Evolutionary conservation across 352 stramenopile genomes (phyloP), one percentile per base, ranked within the genome.

Genomic region (Pseudoperonospora humuli): DNA sequence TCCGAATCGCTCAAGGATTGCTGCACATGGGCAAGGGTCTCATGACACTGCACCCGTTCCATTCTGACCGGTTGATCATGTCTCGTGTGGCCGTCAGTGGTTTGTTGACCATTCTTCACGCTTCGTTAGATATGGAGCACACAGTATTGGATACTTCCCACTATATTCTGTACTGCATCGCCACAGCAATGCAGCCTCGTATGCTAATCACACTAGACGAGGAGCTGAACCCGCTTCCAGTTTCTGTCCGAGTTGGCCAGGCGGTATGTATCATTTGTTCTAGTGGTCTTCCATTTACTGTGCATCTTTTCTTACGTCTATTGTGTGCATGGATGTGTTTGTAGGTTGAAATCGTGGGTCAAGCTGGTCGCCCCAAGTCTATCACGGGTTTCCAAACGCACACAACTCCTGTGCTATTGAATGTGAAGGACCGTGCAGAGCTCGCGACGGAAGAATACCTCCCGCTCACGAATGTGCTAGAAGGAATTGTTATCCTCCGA

Each of bases 341-440:
- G 7, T 37, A 92, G 81, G 77, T 99, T 27, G 97, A 99, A 56
- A 99, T 97, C 40, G 97, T 99, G 25, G 97, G 96, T 5, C 96
- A 99, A 77, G 96, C 97, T 7, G 97, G 97, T 64, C 95, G 96
- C 25, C 96, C 96, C 10, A 99, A 99, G 77, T 97, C 95, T 36
- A 99, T 99, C 52, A 99, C 97, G 39, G 97, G 97, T 41, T 99
- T 99, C 71, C 97, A 99, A 64, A 99, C 96, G 32, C 97, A 99
- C 71, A 98, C 93, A 43, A 98, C 96, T 25, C 97, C 97, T 31
- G 97, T 99, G 39, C 73, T 99, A 56, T 76, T 99, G 27, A 96
- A 94, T 49, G 80, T 97, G 23, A 96, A 97, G 63, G 96, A 99
- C 64, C 89, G 96, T 45, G 96, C 96, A 26, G 97, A 99, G 70